Conservation (phyloP, 2,329 filamentous ascomycete species). For the Paramyrothecium roridum region DNA sequence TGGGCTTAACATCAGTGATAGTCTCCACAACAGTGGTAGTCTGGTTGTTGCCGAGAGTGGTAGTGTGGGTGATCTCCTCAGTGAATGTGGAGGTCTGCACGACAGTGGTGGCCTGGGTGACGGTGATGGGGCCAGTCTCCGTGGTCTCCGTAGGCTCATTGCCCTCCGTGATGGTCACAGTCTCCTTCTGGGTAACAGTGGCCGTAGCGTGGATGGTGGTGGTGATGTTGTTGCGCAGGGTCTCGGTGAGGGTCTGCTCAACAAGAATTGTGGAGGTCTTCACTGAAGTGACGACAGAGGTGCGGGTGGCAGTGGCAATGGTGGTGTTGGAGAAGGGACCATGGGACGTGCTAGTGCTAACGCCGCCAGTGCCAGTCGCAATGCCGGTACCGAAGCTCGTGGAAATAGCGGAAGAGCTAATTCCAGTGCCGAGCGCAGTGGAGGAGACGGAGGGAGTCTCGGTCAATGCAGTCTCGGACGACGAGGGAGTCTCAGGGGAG, state of each 20-base stretch:
- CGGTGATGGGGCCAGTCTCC: not conserved
- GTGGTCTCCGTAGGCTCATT: not conserved
- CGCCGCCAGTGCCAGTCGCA: slow-evolving; percentile 11
- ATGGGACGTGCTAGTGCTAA: slow-evolving; percentile 7
- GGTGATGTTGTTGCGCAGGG: not conserved
- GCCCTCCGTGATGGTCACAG: not conserved
- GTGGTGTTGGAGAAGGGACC: slow-evolving; percentile 16
- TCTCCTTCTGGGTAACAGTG: not conserved
- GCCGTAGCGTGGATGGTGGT: slow-evolving; percentile 3
- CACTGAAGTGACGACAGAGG: slow-evolving; percentile 1
- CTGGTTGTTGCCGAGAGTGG: not conserved
- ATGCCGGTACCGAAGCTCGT: not conserved
- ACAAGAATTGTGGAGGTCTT: not conserved
- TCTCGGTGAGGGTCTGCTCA: slow-evolving; percentile 1
- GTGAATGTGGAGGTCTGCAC: not conserved
- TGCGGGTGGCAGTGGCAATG: slow-evolving; percentile 6
- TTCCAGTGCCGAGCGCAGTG: not conserved
- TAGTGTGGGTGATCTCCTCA: not conserved
- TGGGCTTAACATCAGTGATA: not conserved
- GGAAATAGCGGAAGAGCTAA: not conserved
- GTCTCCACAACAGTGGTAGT: not conserved
- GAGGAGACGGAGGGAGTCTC: not conserved
- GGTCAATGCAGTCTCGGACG: too few relatives aligned
- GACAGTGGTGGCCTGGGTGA: slow-evolving; percentile 2
- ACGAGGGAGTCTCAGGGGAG: not conserved